phyloP scores from a whole-genome alignment of 768 basidiomycete species.

The Candolleomyces aberdarensis region DNA sequence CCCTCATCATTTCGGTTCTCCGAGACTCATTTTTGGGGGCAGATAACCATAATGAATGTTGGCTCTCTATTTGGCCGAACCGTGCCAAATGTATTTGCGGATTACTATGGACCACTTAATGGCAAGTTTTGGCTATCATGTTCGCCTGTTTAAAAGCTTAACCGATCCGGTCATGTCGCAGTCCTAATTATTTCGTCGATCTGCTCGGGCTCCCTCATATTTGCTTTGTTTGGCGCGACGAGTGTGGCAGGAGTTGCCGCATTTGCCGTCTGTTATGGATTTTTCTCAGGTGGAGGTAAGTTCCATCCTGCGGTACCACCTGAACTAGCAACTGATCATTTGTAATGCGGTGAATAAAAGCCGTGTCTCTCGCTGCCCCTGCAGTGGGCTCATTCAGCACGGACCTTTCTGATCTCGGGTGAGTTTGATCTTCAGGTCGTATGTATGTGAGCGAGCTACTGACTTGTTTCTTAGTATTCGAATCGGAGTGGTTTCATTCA shows the following conservation, averaged over 20 bases:
- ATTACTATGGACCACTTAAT: slow-evolving; percentile 47
- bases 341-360: slow-evolving; percentile 12
- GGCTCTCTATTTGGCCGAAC: slow-evolving; percentile 57
- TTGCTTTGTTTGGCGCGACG: slow-evolving; percentile 47
- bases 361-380: slow-evolving; percentile 38
- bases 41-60: slow-evolving; percentile 53
- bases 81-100: slow-evolving; percentile 53
- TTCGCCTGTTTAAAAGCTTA: too few relatives aligned
- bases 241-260: slow-evolving; percentile 37
- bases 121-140: slow-evolving; percentile 22
- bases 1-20: neutral
- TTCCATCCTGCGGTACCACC: slow-evolving; percentile 3
- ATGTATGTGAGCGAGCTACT: neutral
- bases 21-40: neutral
- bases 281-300: slow-evolving; percentile 53
- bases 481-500: slow-evolving; percentile 44
- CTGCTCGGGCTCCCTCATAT: slow-evolving; percentile 43
- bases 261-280: slow-evolving; percentile 50
- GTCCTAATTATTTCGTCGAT: slow-evolving; percentile 41
- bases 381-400: slow-evolving; percentile 36
- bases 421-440: slow-evolving; percentile 4
- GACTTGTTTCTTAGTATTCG: slow-evolving; percentile 30
- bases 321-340: neutral
- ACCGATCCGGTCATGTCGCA: slow-evolving; percentile 12
- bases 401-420: slow-evolving; percentile 49